Percentiles rank a stretch among this genome's conserved stretches.
These are phyloP conservation scores for Aspergillus ochraceus DNA, from an alignment of 2,329 filamentous ascomycete species.

Conservation along the genomic window DNA sequence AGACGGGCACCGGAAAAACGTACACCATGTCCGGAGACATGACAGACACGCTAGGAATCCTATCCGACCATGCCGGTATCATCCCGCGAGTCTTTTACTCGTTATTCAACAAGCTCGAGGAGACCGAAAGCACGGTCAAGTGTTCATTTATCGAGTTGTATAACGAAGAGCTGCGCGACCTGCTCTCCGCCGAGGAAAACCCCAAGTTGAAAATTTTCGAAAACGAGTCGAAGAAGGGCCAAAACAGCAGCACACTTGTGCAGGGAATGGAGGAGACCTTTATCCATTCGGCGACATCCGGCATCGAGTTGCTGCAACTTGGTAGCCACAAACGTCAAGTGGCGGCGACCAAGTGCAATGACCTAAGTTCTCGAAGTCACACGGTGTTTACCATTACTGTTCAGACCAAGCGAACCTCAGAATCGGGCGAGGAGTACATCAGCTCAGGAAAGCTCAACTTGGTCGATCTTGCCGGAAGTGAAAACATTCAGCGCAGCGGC, in stretches of 20 bases:
- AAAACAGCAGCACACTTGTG: slow-evolving; percentile 74
- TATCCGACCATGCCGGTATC: slow-evolving; percentile 91
- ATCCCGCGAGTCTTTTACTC: slow-evolving; percentile 87
- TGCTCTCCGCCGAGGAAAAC: slow-evolving; percentile 78
- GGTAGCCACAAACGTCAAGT: slow-evolving; percentile 95
- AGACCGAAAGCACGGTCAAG: slow-evolving; percentile 84
- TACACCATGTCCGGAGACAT: slow-evolving; percentile 99
- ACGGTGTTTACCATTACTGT: slow-evolving; percentile 97
- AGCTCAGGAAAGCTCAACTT: slow-evolving; percentile 92
- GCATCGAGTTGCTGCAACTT: slow-evolving; percentile 82
- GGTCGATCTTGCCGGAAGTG: slow-evolving; percentile 93
- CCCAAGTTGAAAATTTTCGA: slow-evolving; percentile 94
- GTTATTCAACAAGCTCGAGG: slow-evolving; percentile 82
- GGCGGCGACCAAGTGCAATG: slow-evolving; percentile 99
- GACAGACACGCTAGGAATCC: slow-evolving; percentile 77
- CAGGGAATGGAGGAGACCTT: slow-evolving; percentile 98
- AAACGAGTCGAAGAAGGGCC: slow-evolving; percentile 73
- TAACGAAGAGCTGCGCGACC: slow-evolving; percentile 92
- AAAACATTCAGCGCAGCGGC: slow-evolving; percentile 95
- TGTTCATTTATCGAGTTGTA: slow-evolving; percentile 99
- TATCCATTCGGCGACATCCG: slow-evolving; percentile 79
- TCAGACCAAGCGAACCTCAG: slow-evolving; percentile 77
- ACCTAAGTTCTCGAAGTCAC: slow-evolving; percentile 93
- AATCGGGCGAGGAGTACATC: slow-evolving; percentile 85
- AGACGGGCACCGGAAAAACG: slow-evolving; percentile 97